Base-by-base conservation (phyloP, 2,329 filamentous ascomycete species). In the Stachybotrys elegans region DNA sequence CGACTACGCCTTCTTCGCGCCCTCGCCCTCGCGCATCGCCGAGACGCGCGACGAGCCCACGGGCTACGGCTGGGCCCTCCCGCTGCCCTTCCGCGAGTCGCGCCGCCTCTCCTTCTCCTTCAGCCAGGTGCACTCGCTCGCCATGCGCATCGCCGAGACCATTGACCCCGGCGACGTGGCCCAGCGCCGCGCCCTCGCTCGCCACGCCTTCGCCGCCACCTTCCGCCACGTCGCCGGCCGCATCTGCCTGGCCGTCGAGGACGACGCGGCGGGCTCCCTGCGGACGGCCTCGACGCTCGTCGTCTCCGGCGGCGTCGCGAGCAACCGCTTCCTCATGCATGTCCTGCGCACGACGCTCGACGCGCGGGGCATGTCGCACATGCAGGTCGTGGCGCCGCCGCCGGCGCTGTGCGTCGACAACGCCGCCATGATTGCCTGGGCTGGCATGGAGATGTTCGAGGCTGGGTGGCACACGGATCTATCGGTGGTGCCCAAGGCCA, bases 351-450 rank as follows among this genome's bases (percentile, higher is more conserved):
- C 60, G 6, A 69, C 72, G 36, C 61, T 96, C 34, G 76, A 84
- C 50, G 76, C 72, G n/a, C 77, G 85, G 35, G 87, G 87, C 0
- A 84, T 81, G 57, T 58, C 60, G 0, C 55, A 79, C 50, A 62
- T 94, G 22, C 55, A 73, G 11, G 63, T 96, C 7, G 66, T 84
- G 22, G 86, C 85, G 44, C 92, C 93, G n/a, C 90, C 90, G 3
- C 65, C 79, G 9, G 71, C 74, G 34, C 73, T 92, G 43, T 97
- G 93, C 60, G 96, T 89, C 0, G 93, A 98, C 58, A 97, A 98
- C 64, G 93, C 93, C 12, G 88, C 90, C 39, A 98, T 98, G 93
- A 91, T 97, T 60, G 92, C 86, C 2, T 97, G 93, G 92, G 75
- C 91, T 1, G 93, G 86, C 0, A 76, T 91, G 52, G 91, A 97